Evolutionary conservation across 106 monocot genomes (phyloP).

Genomic region (Dendrobium catenatum): DNA sequence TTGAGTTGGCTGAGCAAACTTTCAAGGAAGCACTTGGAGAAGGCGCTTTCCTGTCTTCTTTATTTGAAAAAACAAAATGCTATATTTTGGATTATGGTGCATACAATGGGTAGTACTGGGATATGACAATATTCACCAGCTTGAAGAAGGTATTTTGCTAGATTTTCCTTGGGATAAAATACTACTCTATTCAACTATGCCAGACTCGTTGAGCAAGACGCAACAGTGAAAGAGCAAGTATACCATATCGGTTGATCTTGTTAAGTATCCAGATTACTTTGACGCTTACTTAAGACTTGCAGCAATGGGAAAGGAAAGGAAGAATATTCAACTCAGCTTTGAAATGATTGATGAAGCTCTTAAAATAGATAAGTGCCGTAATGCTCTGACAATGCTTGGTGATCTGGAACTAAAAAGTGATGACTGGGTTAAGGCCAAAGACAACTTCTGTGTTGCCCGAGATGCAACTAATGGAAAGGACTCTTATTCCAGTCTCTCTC

Average conservation of each 20-base stretch:
- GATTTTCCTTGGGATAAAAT: slow-evolving; percentile 89
- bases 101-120: slow-evolving; percentile 54
- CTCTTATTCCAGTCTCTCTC: slow-evolving; percentile 70
- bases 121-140: slow-evolving; percentile 56
- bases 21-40: slow-evolving; percentile 91
- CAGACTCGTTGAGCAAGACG: slow-evolving; percentile 76
- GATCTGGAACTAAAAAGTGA: slow-evolving; percentile 81
- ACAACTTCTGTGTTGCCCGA: slow-evolving; percentile 72
- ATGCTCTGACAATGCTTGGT: slow-evolving; percentile 92
- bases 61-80: slow-evolving; percentile 32
- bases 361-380: slow-evolving; percentile 77
- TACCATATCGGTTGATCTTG: slow-evolving; percentile 67
- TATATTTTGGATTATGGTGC: slow-evolving; percentile 34
- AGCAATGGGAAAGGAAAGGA: slow-evolving; percentile 71
- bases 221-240: slow-evolving; percentile 64
- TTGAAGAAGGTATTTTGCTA: slow-evolving; percentile 60
- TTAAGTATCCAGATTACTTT: slow-evolving; percentile 89
- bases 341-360: slow-evolving; percentile 85
- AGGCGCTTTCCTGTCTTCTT: slow-evolving; percentile 56
- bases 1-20: slow-evolving; percentile 90
- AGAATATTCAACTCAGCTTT: slow-evolving; percentile 74
- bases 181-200: slow-evolving; percentile 86
- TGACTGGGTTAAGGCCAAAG: slow-evolving; percentile 97
- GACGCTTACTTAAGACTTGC: slow-evolving; percentile 96
- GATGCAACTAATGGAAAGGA: slow-evolving; percentile 96